Evolutionary conservation across 345 rosid genomes (phyloP), one percentile per base, ranked within the genome.

Genomic region (Salix arbutifolia): DNA sequence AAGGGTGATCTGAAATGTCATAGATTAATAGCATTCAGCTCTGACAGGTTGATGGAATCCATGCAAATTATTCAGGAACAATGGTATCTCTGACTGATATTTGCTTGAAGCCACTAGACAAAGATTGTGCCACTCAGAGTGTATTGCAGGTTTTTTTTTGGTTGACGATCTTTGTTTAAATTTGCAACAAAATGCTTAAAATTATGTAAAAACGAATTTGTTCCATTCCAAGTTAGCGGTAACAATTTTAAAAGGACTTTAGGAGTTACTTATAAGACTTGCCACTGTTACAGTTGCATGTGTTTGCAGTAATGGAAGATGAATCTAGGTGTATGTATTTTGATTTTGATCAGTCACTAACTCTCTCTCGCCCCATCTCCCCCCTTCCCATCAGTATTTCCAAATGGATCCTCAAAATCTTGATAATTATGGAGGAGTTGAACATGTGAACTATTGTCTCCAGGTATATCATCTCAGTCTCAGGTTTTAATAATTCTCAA

Each of bases 91-190:
- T 96, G 85, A 85, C 90, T 67, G 97, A 96, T 81, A 96, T 96
- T 74, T 96, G 98, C 85, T 78, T 91, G 97, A 96, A 96, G 85
- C 99, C 98, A n/a, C 85, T 96, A 70, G 97, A 87, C 74, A 88
- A 90, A 77, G 96, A 93, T 83, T 96, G 99, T 84, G 97, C 98
- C 73, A 93, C 94, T 74, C 99, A 96, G 80, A 93, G 92, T 86
- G 84, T 96, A 76, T 81, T 96, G 62, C 99, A 95, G 98, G 99
- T 96, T 40, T 42, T 18, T 75, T 71, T 7, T 46, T 65, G 26
- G 72, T 50, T 65, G n/a, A 62, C 4, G 1, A 35, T 67, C 26
- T 10, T 12, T 21, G 6, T n/a, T 9, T n/a, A 1, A 12, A 25
- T 9, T 9, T 58, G 28, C 61, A n/a, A n/a, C 23, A 4, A 58